Evolutionary conservation across 2,329 filamentous ascomycete species (phyloP), one percentile per base, ranked within the genome.

Genomic region (Penicillium olsonii): DNA sequence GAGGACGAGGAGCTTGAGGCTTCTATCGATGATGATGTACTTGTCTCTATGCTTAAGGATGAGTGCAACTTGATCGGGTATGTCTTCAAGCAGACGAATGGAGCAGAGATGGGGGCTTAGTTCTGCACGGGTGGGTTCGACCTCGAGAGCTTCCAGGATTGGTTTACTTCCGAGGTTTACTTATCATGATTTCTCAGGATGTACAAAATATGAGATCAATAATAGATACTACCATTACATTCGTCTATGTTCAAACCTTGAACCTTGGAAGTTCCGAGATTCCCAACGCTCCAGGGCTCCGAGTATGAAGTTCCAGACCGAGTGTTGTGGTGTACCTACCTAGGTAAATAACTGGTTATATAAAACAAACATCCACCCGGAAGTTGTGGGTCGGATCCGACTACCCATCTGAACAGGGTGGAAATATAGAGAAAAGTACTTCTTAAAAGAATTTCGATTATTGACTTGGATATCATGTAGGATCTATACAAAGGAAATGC

Each of bases 31-130:
- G 68, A 65, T 22, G 61, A 70, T 48, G 62, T 68, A 1, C 60
- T 74, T 8, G 53, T 71, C 8, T 60, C 67, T 5, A 51, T 74
- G 31, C 45, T 74, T 4, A 65, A 59, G 22, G 70, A 73, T 27
- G 70, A 72, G 43, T 70, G 67, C 31, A 72, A 72, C 53, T 55
- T 68, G 5, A 61, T 74, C 11, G 60, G 63, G 4, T 74, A 65
- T 42, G 54, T 74, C n/a, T 74, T 74, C 35, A 71, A 71, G 47
- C 73, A 73, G 52, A 63, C 63, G 3, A 63, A 53, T 22, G 48
- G 50, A 31, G 58, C 60, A 2, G 61, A 65, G 39, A 47, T 60
- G n/a, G 53, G 49, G 42, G 47, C 15, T 37, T 46, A 46, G 3
- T 12, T 4, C n/a, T 20, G 18, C 12, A 11, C 15, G 29, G 17